These are phyloP conservation scores for Eruca vesicaria DNA, from an alignment of 441 rosid species.

Conservation along the genomic window DNA sequence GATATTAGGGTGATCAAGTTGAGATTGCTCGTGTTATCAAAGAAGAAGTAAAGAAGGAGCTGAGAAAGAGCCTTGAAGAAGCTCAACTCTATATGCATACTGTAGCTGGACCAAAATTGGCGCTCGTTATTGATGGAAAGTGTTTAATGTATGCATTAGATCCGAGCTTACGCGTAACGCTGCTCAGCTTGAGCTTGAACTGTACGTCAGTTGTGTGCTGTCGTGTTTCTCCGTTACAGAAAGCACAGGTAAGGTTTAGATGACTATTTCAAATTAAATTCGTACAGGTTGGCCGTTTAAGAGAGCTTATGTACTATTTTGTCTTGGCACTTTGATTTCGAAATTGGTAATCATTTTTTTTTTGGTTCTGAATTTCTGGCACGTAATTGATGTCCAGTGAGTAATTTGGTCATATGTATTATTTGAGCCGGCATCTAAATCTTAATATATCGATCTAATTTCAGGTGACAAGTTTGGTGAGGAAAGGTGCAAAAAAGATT, in stretches of 20 bases:
- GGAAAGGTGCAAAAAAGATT: constrained; percentile 95
- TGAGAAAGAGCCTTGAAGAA: constrained; percentile 81
- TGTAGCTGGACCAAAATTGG: constrained; percentile 72
- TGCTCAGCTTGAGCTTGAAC: constrained; percentile 93
- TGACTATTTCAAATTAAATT: constrained; percentile 21
- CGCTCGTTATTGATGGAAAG: constrained; percentile 94
- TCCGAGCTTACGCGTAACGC: constrained; percentile 75
- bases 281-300: not conserved
- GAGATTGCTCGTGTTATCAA: constrained; percentile 81
- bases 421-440: not conserved
- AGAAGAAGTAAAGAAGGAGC: constrained; percentile 79
- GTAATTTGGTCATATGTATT: constrained; percentile 1
- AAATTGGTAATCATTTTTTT: not conserved
- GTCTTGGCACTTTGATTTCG: no score
- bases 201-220: constrained; percentile 98
- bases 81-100: constrained; percentile 57
- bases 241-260: constrained; percentile 78
- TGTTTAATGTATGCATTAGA: constrained; percentile 97
- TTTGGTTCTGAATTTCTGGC: not conserved
- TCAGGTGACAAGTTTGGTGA: constrained; percentile 93
- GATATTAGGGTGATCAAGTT: constrained; percentile 73
- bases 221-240: constrained; percentile 98
- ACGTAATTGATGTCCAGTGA: not conserved
- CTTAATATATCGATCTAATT: constrained; percentile 4
- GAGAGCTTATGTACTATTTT: not conserved